Evolutionary conservation across 768 basidiomycete species (phyloP).

Genomic region (Psilocybe sp.): DNA sequence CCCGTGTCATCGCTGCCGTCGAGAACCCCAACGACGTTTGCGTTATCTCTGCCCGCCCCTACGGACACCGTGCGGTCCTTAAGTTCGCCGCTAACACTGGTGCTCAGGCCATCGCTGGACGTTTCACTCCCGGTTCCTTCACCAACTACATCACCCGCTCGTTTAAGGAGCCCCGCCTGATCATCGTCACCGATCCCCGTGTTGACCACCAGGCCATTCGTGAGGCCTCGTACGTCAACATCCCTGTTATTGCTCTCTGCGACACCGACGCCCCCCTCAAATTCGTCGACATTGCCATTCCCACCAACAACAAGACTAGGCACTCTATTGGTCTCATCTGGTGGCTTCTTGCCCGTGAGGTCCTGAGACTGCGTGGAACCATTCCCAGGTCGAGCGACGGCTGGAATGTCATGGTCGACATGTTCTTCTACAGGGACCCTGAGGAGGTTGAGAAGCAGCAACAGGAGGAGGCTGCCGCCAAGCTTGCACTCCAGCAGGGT

Average conservation of each 20-base stretch:
- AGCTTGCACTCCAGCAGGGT: conserved; percentile 60
- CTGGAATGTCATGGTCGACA: conserved; percentile 98
- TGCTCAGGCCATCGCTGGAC: conserved; percentile 97
- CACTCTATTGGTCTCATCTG: conserved; percentile 96
- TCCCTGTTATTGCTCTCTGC: conserved; percentile 98
- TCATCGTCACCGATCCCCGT: conserved; percentile 97
- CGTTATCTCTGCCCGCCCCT: conserved; percentile 97
- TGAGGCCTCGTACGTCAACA: conserved; percentile 99
- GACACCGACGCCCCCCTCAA: conserved; percentile 98
- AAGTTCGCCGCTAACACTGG: conserved; percentile 98
- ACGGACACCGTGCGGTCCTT: conserved; percentile 98
- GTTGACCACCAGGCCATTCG: conserved; percentile 99
- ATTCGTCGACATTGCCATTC: conserved; percentile 98
- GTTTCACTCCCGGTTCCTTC: conserved; percentile 98
- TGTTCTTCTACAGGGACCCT: conserved; percentile 99
- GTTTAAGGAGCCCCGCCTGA: conserved; percentile 99
- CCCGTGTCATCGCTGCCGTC: conserved; percentile 94
- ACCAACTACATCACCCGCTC: conserved; percentile 99
- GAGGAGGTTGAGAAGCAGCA: conserved; percentile 99
- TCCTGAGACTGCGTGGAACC: conserved; percentile 91
- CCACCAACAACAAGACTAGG: conserved; percentile 98
- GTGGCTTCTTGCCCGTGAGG: conserved; percentile 97
- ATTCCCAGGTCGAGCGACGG: conserved; percentile 88
- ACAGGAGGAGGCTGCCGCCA: conserved; percentile 88
- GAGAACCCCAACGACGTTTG: conserved; percentile 98